Evolutionary conservation across 2,329 filamentous ascomycete genomes (phyloP).

Genomic region (Fusarium dimerum): DNA sequence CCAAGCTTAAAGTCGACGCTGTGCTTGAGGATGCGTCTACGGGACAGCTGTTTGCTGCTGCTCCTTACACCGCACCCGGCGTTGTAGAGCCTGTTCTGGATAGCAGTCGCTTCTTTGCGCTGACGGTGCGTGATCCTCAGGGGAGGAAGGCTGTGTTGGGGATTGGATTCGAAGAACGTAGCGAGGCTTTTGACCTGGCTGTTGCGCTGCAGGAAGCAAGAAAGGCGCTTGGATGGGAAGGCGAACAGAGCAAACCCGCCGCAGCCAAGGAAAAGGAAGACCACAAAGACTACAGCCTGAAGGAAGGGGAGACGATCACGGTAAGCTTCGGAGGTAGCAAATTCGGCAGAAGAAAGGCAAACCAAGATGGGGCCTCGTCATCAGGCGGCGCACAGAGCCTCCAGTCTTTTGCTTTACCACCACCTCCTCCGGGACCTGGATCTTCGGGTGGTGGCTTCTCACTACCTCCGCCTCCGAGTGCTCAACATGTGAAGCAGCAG

Average conservation of each 20-base stretch:
- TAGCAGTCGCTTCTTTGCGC: conserved; percentile 80
- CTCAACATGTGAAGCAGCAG: conserved; percentile 59
- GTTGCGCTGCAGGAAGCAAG: conserved; percentile 78
- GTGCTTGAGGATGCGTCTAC: conserved; percentile 74
- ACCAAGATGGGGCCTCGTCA: conserved; percentile 23
- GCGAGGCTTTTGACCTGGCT: conserved; percentile 83
- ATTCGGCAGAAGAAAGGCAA: conserved; percentile 50
- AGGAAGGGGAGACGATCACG: conserved; percentile 87
- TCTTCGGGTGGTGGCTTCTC: conserved; percentile 46
- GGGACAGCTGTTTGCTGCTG: conserved; percentile 79
- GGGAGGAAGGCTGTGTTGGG: conserved; percentile 79
- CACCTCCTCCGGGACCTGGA: conserved; percentile 57
- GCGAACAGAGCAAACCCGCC: conserved; percentile 37
- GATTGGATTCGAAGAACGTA: conserved; percentile 84
- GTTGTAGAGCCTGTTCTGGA: conserved; percentile 79
- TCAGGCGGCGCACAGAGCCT: conserved; percentile 32
- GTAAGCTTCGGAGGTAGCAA: conserved; percentile 67
- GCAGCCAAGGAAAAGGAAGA: conserved; percentile 40
- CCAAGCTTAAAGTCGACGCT: conserved; percentile 70
- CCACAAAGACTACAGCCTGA: conserved; percentile 72
- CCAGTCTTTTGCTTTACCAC: conserved; percentile 71
- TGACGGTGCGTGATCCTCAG: conserved; percentile 74
- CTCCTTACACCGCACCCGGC: conserved; percentile 68
- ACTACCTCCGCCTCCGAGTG: conserved; percentile 68
- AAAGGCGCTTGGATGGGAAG: conserved; percentile 66